Evolutionary conservation across 2,329 filamentous ascomycete genomes (phyloP), one percentile per base, ranked within the genome.

Genomic region (Coccinonectria pachysandricola): DNA sequence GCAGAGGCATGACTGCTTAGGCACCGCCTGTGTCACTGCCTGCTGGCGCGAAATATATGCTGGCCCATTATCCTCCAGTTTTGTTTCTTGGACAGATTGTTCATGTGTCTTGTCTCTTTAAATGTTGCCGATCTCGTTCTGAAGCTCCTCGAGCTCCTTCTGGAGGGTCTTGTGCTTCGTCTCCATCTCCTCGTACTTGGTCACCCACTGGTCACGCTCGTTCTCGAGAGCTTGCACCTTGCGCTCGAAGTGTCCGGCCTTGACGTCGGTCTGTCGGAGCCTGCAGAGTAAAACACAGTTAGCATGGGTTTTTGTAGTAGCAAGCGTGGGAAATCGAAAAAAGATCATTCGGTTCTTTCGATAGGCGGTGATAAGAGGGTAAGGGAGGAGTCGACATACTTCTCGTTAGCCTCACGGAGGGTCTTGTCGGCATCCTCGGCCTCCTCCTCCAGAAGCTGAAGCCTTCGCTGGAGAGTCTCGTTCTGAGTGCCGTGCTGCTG

Each of bases 191-290:
- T 96, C 91, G 66, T 92, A 96, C 71, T 98, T 96, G 61, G 71
- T 57, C 70, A 96, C 91, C 87, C 87, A 95, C 61, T 87, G 76
- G 62, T 95, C 86, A 50, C 84, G 81, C 57, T 87, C 75, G 53
- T 75, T 69, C 67, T 98, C 91, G 53, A 95, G 78, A 50, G 91
- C 88, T 63, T 95, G 85, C 47, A 96, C 91, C 72, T 96, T 96
- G 65, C 91, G 91, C 70, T 98, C 91, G 64, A 88, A 96, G 69
- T 98, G 88, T 50, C 88, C 91, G 52, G 88, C 87, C 73, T 96
- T 96, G 65, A 96, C 86, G 59, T 98, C 91, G 65, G 91, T 95
- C 68, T 94, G 87, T 59, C 91, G 87, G 54, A 96, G 84, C 68
- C 91, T 98, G 47, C 15, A 27, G 12, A 21, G 22, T 30, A 22